These are phyloP conservation scores for Exophiala spinifera DNA, from an alignment of 2,329 filamentous ascomycete genomes.

Conservation along the genomic window DNA sequence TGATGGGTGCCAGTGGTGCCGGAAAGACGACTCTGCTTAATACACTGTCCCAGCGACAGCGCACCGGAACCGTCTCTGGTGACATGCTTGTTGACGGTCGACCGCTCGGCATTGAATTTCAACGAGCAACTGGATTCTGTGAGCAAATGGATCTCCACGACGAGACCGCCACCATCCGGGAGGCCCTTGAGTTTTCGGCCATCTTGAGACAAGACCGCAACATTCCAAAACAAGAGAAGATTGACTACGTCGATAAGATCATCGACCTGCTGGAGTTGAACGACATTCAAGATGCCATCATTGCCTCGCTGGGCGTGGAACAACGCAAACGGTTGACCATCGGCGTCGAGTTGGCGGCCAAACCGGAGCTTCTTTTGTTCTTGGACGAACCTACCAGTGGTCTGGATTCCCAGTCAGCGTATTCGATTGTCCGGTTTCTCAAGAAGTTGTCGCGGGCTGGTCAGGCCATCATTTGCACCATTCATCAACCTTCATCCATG, in stretches of 20 bases:
- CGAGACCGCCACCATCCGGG: slow-evolving; percentile 62
- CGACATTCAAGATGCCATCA: slow-evolving; percentile 65
- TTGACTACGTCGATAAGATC: slow-evolving; percentile 65
- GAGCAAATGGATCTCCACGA: slow-evolving; percentile 72
- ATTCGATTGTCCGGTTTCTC: slow-evolving; percentile 65
- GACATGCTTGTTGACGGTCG: slow-evolving; percentile 70
- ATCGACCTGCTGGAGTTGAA: slow-evolving; percentile 63
- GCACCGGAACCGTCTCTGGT: slow-evolving; percentile 61
- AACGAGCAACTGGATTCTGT: slow-evolving; percentile 67
- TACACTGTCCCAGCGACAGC: slow-evolving; percentile 70
- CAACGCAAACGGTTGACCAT: slow-evolving; percentile 71
- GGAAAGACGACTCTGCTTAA: slow-evolving; percentile 83
- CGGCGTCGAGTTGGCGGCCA: slow-evolving; percentile 68
- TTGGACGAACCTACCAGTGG: slow-evolving; percentile 70
- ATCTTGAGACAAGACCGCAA: slow-evolving; percentile 59
- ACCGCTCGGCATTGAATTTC: slow-evolving; percentile 60
- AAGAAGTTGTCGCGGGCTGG: slow-evolving; percentile 65
- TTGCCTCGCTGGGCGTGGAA: slow-evolving; percentile 64
- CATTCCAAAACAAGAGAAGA: slow-evolving; percentile 58
- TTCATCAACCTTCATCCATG: slow-evolving; percentile 68
- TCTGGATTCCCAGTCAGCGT: slow-evolving; percentile 67
- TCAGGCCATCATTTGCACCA: slow-evolving; percentile 71
- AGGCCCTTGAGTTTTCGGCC: slow-evolving; percentile 67
- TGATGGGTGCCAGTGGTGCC: slow-evolving; percentile 78
- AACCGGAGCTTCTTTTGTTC: slow-evolving; percentile 66